Evolutionary conservation across 768 basidiomycete species (phyloP).

Genomic region (Lactarius trivialis): DNA sequence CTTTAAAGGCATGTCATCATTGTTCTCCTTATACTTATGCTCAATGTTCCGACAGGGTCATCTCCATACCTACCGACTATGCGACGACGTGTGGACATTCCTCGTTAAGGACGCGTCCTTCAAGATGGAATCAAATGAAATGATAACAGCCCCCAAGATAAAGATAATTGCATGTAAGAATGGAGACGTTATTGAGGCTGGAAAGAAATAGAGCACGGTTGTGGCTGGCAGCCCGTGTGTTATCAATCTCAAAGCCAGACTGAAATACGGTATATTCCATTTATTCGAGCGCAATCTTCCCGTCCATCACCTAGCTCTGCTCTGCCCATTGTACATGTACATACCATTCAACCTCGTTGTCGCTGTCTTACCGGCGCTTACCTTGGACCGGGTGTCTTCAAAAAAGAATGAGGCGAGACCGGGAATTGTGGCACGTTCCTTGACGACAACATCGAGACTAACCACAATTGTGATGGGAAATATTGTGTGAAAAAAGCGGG

Average conservation of each 20-base stretch:
- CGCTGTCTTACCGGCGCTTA: conserved; percentile 5
- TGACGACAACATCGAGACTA: neutral
- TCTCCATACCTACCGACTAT: conserved; percentile 84
- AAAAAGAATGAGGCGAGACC: neutral
- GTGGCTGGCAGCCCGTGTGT: neutral
- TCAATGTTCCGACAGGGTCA: conserved; percentile 52
- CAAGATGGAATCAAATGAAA: conserved; percentile 91
- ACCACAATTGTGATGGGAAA: neutral
- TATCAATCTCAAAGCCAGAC: neutral
- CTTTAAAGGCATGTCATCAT: conserved; percentile 61
- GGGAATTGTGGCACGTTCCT: neutral
- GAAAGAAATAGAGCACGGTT: conserved; percentile 52
- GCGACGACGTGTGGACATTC: conserved; percentile 99
- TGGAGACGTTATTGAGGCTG: conserved; percentile 77
- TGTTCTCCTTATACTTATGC: neutral
- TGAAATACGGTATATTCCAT: conserved; percentile 19
- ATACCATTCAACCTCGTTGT: neutral
- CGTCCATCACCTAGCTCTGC: conserved; percentile 2
- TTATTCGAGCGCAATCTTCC: neutral
- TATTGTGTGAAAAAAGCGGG: neutral
- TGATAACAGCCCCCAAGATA: conserved; percentile 68
- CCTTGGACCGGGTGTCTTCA: neutral
- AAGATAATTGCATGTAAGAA: conserved; percentile 99
- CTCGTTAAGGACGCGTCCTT: conserved; percentile 88
- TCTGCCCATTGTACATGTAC: conserved; percentile 3